phyloP scores from a whole-genome alignment of 192 early-diverging fungal genomes.

The Podochytrium sp. region DNA sequence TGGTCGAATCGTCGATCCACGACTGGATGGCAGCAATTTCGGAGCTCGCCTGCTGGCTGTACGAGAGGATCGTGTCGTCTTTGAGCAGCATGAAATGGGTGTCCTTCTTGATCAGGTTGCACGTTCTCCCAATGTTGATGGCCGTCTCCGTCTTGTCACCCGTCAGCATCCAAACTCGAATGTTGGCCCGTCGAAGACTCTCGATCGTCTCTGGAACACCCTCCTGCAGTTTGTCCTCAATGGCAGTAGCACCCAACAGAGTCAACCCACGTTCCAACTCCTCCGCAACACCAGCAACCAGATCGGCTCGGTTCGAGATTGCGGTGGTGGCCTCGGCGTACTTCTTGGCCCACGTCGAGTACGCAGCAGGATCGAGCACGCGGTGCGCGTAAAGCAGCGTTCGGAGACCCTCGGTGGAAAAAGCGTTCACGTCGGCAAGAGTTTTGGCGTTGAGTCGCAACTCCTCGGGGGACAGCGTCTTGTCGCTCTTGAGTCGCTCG shows the following conservation, averaged over 20 bases:
- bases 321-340: slow-evolving; percentile 74
- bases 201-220: slow-evolving; percentile 86
- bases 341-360: slow-evolving; percentile 63
- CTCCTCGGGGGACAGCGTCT: neutral
- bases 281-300: slow-evolving; percentile 75
- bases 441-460: slow-evolving; percentile 17
- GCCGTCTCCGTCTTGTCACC: slow-evolving; percentile 89
- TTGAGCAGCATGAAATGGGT: slow-evolving; percentile 41
- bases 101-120: slow-evolving; percentile 65
- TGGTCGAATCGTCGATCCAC: neutral
- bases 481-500: slow-evolving; percentile 47
- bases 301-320: slow-evolving; percentile 75
- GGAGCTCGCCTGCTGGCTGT: neutral
- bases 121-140: slow-evolving; percentile 86
- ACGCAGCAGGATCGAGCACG: slow-evolving; percentile 75
- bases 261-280: slow-evolving; percentile 71
- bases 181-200: slow-evolving; percentile 73
- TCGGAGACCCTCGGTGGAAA: slow-evolving; percentile 61
- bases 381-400: slow-evolving; percentile 85
- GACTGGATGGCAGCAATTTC: neutral
- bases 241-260: slow-evolving; percentile 82
- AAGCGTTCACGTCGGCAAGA: slow-evolving; percentile 28
- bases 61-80: slow-evolving; percentile 14
- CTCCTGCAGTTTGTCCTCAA: slow-evolving; percentile 82
- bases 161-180: slow-evolving; percentile 87